These are phyloP conservation scores for Populus ilicifolia DNA, from an alignment of 345 rosid species.

Conservation along the genomic window DNA sequence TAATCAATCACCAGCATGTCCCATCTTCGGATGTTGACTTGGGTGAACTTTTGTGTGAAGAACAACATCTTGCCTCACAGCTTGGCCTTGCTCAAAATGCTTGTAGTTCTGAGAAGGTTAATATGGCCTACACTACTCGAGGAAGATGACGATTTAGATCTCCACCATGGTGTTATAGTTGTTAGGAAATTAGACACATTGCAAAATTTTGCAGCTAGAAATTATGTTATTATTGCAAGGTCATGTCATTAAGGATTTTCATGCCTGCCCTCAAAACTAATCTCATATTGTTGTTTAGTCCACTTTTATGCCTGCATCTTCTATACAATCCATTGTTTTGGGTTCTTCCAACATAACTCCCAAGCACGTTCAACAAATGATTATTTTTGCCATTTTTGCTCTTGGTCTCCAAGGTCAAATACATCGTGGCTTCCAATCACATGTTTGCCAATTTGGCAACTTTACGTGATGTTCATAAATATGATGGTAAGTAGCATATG, in stretches of 20 bases:
- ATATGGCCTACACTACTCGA: background rate
- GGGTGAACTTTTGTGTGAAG: background rate
- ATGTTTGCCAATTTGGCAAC: no score
- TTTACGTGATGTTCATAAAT: background rate
- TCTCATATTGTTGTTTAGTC: background rate
- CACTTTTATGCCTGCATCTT: background rate
- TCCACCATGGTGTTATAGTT: background rate
- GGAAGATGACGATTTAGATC: background rate
- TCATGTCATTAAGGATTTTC: no score
- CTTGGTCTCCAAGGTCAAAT: background rate
- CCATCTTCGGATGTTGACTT: background rate
- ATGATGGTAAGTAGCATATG: background rate
- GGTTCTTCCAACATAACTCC: background rate
- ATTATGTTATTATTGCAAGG: no score
- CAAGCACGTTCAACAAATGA: background rate
- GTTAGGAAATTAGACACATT: background rate
- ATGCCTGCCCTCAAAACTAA: no score
- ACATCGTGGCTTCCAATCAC: no score
- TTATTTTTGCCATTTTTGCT: background rate
- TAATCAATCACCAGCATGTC: background rate
- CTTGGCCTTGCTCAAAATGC: background rate
- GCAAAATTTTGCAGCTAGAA: no score
- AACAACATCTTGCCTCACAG: background rate
- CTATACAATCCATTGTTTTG: background rate
- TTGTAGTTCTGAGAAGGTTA: background rate